Conservation (phyloP, 73 alveolate species). For the Paramecium sexaurelia region DNA sequence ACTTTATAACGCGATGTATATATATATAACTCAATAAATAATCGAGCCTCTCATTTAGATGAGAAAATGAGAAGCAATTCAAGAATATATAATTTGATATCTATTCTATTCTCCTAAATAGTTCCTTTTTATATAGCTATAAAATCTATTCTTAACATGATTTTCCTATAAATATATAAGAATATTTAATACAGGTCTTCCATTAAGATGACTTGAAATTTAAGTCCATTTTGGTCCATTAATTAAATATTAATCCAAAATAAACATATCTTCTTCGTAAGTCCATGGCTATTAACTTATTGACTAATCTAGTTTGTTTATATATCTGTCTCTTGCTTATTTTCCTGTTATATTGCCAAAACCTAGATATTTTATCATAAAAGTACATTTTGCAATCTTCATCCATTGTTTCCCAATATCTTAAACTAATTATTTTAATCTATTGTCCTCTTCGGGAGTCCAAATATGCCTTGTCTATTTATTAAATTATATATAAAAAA, state of each 20-base stretch:
- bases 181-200: conserved; percentile 43
- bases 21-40: not conserved
- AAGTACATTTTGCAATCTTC: conserved; percentile 36
- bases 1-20: not conserved
- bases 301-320: conserved; percentile 93
- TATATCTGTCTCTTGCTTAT: conserved; percentile 97
- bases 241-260: not conserved
- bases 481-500: not conserved
- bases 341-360: conserved; percentile 75
- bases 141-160: conserved; percentile 64
- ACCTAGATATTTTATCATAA: conserved; percentile 51
- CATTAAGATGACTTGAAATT: conserved; percentile 49
- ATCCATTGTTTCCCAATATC: conserved; percentile 59
- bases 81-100: not conserved
- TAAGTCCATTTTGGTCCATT: conserved; percentile 62
- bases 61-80: not conserved
- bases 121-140: conserved; percentile 31
- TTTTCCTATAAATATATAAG: conserved; percentile 34
- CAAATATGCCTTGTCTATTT: conserved; percentile 45
- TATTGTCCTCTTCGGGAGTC: conserved; percentile 59
- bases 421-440: not conserved
- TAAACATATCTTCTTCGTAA: conserved; percentile 81
- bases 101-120: not conserved
- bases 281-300: conserved; percentile 87
- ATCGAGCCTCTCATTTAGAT: not conserved